Evolutionary conservation across 441 rosid genomes (phyloP).

Genomic region (Erysimum pusillum): DNA sequence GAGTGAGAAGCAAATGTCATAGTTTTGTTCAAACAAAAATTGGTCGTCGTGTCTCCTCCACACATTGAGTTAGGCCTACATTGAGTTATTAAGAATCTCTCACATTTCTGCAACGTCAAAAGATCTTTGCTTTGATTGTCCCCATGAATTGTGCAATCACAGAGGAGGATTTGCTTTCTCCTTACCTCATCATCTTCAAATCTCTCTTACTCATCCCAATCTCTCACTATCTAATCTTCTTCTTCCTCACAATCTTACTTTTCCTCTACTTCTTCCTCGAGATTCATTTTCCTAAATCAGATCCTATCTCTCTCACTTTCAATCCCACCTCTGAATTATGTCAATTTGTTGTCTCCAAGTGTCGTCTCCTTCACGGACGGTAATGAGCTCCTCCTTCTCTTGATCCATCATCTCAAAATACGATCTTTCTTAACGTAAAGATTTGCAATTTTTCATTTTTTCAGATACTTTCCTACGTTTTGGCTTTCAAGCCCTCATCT

Average conservation of each 20-base stretch:
- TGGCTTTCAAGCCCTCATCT: constrained; percentile 94
- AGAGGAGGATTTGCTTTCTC: constrained; percentile 39
- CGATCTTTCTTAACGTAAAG: constrained; percentile 5
- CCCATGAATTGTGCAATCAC: constrained; percentile 28
- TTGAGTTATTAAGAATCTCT: background rate
- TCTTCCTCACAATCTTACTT: constrained; percentile 38
- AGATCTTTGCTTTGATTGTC: constrained; percentile 19
- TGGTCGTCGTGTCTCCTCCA: constrained; percentile 5
- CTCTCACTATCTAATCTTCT: constrained; percentile 57
- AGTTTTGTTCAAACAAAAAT: background rate
- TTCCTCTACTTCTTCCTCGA: constrained; percentile 68
- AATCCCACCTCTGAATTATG: constrained; percentile 45
- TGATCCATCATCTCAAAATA: constrained; percentile 9
- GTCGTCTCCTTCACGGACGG: constrained; percentile 77
- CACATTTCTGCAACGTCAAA: constrained; percentile 24
- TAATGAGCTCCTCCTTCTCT: constrained; percentile 16
- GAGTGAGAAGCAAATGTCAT: background rate
- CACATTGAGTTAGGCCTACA: background rate
- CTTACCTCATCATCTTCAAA: constrained; percentile 55
- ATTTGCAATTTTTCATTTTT: constrained; percentile 1
- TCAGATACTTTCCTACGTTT: constrained; percentile 79
- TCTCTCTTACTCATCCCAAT: constrained; percentile 59
- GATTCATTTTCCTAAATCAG: constrained; percentile 68
- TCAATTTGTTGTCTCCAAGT: constrained; percentile 62
- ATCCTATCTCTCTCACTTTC: constrained; percentile 63